Base-by-base conservation (phyloP, 768 basidiomycete genomes). In the Dentipellis sp. region DNA sequence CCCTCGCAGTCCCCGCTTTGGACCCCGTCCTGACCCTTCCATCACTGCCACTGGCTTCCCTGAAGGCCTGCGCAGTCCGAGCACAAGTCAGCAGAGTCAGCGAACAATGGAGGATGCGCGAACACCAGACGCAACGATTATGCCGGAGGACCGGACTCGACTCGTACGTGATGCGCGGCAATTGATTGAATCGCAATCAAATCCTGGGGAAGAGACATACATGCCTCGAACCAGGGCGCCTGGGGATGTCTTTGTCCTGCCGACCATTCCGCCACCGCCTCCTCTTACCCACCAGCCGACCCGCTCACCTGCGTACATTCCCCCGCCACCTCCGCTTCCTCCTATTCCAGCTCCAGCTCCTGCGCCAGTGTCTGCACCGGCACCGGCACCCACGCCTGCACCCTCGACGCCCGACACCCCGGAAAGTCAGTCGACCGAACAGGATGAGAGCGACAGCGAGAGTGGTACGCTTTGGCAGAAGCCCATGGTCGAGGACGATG, bases 391-490 rank as follows among this genome's bases (percentile, higher is more conserved):
- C 42, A 52, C 34, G 6, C 37, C 16, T 36, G 38, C 61, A 4
- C 55, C 59, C n/a, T 14, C 36, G 21, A 57, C 59, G 17, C 61
- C 56, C 14, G 35, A 56, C 16, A 57, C 62, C 3, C 53, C 58
- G 23, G 56, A 58, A 11, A 51, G 54, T 22, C 60, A 59, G 16
- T 54, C 55, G 38, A 50, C 60, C 22, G 61, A 64, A 22, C 67
- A 78, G 6, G 77, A 78, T 46, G 81, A 79, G 17, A 79, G 77
- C 9, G 81, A 81, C 52, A 75, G 74, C 23, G 73, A 77, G 47
- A 64, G 62, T 23, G 74, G 75, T n/a, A 78, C 75, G 12, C 68
- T 77, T 38, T 79, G 78, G 78, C 70, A 71, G 50, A 74, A 66
- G 54, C 68, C 69, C 22, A 75, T 76, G 42, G 69, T 62, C 42